Evolutionary conservation across 2,329 filamentous ascomycete genomes (phyloP).

Genomic region (Pestalotiopsis sp.): DNA sequence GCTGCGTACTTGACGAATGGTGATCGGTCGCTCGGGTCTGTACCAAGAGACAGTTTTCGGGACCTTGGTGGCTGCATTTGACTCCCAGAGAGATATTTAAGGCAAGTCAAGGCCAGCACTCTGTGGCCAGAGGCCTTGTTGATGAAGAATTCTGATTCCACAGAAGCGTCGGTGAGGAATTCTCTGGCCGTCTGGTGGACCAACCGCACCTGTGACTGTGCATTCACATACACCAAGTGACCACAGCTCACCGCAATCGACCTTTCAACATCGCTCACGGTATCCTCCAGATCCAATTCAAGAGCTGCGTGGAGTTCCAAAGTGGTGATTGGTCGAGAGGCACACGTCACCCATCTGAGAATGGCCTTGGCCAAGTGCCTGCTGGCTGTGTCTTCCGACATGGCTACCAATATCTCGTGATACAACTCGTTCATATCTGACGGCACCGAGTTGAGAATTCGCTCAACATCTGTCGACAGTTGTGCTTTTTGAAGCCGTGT

Average conservation of each 20-base stretch:
- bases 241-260: conserved; percentile 23
- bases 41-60: conserved; percentile 1
- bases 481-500: conserved; percentile 28
- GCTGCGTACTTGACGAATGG: background rate
- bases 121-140: conserved; percentile 23
- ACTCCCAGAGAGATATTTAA: conserved; percentile 42
- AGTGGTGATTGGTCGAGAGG: conserved; percentile 26
- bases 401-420: conserved; percentile 26
- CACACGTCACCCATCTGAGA: background rate
- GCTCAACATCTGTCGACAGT: conserved; percentile 23
- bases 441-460: conserved; percentile 27
- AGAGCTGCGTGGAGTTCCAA: conserved; percentile 26
- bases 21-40: background rate
- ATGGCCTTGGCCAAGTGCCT: conserved; percentile 20
- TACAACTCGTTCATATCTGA: conserved; percentile 32
- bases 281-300: conserved; percentile 30
- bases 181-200: conserved; percentile 32
- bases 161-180: conserved; percentile 21
- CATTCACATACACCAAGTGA: conserved; percentile 31
- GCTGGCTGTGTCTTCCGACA: conserved; percentile 24
- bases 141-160: conserved; percentile 26
- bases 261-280: conserved; percentile 24
- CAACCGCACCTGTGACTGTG: conserved; percentile 24
- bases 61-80: conserved; percentile 9
- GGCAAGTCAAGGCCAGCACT: conserved; percentile 26